Evolutionary conservation across 2,329 filamentous ascomycete species (phyloP).

Genomic region (Epichloe bromicola): DNA sequence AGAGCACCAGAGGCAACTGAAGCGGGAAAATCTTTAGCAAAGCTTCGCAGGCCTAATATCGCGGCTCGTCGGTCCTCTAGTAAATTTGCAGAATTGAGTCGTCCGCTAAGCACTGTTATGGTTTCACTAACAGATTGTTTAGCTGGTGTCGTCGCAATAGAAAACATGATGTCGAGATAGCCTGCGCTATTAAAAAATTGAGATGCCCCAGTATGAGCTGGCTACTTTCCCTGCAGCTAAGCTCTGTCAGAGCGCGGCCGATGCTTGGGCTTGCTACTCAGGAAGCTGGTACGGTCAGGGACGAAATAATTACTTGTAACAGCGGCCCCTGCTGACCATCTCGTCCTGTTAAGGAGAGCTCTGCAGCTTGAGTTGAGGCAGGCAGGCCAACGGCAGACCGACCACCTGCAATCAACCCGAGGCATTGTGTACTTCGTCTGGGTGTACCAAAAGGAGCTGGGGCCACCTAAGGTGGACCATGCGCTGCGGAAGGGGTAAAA

Average conservation of each 20-base stretch:
- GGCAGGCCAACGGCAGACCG: too few relatives aligned
- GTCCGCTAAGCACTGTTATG: slow-evolving; percentile 77
- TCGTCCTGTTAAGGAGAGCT: too few relatives aligned
- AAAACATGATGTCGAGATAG: slow-evolving; percentile 38
- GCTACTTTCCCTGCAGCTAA: not conserved
- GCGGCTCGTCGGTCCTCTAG: slow-evolving; percentile 90
- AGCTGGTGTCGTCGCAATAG: slow-evolving; percentile 61
- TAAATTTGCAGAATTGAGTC: slow-evolving; percentile 77
- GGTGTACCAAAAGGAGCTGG: too few relatives aligned
- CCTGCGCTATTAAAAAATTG: slow-evolving; percentile 17
- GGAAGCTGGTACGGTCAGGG: not conserved
- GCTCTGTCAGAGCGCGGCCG: not conserved
- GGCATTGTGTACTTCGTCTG: too few relatives aligned
- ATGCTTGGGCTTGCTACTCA: not conserved
- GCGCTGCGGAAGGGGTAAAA: too few relatives aligned
- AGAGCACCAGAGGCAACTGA: slow-evolving; percentile 91
- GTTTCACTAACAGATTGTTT: slow-evolving; percentile 95
- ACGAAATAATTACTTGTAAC: too few relatives aligned
- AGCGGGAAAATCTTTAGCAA: slow-evolving; percentile 91
- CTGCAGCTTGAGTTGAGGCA: too few relatives aligned
- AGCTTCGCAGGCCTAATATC: slow-evolving; percentile 84
- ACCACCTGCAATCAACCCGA: too few relatives aligned
- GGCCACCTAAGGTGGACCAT: too few relatives aligned
- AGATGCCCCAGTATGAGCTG: not conserved
- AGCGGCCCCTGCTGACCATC: too few relatives aligned